Percentiles rank a stretch among this genome's conserved stretches.
phyloP scores from a whole-genome alignment of 768 basidiomycete genomes.

The Xerocomellus dryophilus region DNA sequence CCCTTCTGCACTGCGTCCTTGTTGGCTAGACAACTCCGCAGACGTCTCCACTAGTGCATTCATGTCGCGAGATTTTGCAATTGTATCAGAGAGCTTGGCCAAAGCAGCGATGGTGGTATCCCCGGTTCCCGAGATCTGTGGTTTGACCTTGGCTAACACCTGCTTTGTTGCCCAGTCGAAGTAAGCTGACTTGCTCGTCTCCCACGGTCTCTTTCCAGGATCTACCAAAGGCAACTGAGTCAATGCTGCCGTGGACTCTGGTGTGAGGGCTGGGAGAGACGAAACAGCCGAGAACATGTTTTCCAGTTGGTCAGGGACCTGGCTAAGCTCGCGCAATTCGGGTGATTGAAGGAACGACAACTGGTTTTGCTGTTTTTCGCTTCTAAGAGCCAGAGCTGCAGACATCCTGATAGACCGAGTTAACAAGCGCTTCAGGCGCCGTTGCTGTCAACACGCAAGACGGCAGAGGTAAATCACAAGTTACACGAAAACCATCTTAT shows the following conservation, averaged over 20 bases:
- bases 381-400: constrained; percentile 43
- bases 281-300: constrained; percentile 48
- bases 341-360: constrained; percentile 46
- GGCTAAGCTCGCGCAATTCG: constrained; percentile 37
- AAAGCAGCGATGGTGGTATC: constrained; percentile 25
- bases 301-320: constrained; percentile 40
- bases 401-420: constrained; percentile 51
- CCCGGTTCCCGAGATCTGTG: constrained; percentile 13
- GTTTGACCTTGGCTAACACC: constrained; percentile 39
- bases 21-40: neutral
- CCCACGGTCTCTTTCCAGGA: constrained; percentile 75
- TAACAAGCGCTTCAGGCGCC: constrained; percentile 58
- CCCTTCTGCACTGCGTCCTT: neutral
- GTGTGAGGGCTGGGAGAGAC: constrained; percentile 45
- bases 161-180: constrained; percentile 70
- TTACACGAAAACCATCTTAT: neutral
- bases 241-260: constrained; percentile 38
- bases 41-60: constrained; percentile 13
- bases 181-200: constrained; percentile 71
- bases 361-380: constrained; percentile 40
- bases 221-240: constrained; percentile 37
- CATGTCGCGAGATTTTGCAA: constrained; percentile 22
- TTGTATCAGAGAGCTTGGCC: constrained; percentile 13
- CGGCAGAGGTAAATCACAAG: constrained; percentile 8
- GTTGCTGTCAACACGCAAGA: constrained; percentile 45